Conservation (phyloP, 257 asterid genomes). For the Coffea eugenioides region DNA sequence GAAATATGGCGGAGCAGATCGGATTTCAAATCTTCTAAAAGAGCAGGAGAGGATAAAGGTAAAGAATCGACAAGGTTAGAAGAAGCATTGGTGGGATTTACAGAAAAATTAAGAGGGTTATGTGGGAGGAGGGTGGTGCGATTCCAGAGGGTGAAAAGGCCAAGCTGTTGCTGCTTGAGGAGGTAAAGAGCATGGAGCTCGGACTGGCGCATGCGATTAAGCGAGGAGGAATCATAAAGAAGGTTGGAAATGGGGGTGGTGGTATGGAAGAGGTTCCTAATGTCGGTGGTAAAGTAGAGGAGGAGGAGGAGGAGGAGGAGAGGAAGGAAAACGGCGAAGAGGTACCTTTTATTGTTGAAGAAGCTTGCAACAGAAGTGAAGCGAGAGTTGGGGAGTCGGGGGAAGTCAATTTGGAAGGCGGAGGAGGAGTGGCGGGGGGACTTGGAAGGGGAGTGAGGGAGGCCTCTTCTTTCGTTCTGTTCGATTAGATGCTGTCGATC, state of each 20-base stretch:
- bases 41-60: slow-evolving; percentile 16
- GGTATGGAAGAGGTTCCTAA: slow-evolving; percentile 48
- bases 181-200: slow-evolving; percentile 69
- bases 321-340: slow-evolving; percentile 55
- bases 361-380: not conserved
- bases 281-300: slow-evolving; percentile 54
- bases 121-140: slow-evolving; percentile 29
- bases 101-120: slow-evolving; percentile 13
- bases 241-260: slow-evolving; percentile 42
- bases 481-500: slow-evolving; percentile 66
- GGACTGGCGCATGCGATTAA: slow-evolving; percentile 77
- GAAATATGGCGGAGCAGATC: slow-evolving; percentile 62
- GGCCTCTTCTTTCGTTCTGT: slow-evolving; percentile 44
- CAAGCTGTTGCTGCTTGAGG: slow-evolving; percentile 74
- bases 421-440: slow-evolving; percentile 22
- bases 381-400: slow-evolving; percentile 37
- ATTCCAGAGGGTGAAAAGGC: slow-evolving; percentile 71
- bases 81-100: slow-evolving; percentile 19
- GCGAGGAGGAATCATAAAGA: slow-evolving; percentile 25
- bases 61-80: not conserved
- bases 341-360: slow-evolving; percentile 56
- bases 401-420: slow-evolving; percentile 38
- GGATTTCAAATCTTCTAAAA: slow-evolving; percentile 51
- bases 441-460: slow-evolving; percentile 32
- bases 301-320: slow-evolving; percentile 46